Evolutionary conservation across 768 basidiomycete genomes (phyloP).

Genomic region (Cantharellus anzutake): DNA sequence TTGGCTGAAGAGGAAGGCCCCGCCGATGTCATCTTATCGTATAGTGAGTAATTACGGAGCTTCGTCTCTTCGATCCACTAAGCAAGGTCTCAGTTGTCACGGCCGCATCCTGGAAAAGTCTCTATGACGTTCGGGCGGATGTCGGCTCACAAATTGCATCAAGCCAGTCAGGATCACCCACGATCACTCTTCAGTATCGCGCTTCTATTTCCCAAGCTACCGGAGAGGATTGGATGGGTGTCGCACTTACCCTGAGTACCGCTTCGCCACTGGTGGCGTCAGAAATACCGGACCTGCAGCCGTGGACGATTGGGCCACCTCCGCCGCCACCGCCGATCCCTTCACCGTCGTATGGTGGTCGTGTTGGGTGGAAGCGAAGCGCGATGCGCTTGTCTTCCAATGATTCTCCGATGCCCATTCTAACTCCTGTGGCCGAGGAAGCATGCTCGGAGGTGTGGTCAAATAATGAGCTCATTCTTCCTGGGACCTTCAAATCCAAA

Average conservation of each 20-base stretch:
- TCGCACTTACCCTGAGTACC: conserved; percentile 9
- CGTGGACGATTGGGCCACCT: conserved; percentile 5
- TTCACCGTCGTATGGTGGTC: too few relatives aligned
- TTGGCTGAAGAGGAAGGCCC: conserved; percentile 6
- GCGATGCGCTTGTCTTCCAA: too few relatives aligned
- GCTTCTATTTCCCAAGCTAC: conserved; percentile 11
- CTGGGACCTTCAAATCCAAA: background rate
- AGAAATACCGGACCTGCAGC: conserved; percentile 7
- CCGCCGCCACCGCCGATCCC: too few relatives aligned
- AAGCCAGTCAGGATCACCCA: background rate
- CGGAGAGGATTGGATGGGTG: conserved; percentile 11
- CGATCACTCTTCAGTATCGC: conserved; percentile 8
- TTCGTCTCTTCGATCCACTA: background rate
- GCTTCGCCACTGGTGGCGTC: conserved; percentile 7
- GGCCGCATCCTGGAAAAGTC: conserved; percentile 8
- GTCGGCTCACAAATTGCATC: background rate
- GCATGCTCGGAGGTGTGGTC: background rate
- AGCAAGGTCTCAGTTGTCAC: conserved; percentile 4
- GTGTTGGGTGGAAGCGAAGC: too few relatives aligned
- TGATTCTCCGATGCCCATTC: background rate
- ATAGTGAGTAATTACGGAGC: conserved; percentile 1
- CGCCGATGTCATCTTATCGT: conserved; percentile 6
- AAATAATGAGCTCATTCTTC: background rate
- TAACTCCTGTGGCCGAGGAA: background rate
- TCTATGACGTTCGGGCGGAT: conserved; percentile 11